phyloP scores from a whole-genome alignment of 257 asterid genomes.

The Jacaranda copaia region DNA sequence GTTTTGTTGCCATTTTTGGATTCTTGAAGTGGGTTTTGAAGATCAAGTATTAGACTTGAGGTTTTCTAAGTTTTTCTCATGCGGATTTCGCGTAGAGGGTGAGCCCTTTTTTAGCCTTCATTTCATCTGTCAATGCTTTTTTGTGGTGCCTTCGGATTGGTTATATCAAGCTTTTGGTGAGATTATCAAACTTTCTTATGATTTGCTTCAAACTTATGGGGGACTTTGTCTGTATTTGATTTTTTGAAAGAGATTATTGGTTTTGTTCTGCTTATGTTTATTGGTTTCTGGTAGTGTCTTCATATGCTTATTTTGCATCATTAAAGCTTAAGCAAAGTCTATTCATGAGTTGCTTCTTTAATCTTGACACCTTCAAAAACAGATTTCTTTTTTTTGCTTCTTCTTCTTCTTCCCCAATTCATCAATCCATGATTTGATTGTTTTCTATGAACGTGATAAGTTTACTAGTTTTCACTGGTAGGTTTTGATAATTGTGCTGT shows the following conservation, averaged over 20 bases:
- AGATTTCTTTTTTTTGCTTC: background rate
- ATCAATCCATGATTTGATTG: slow-evolving; percentile 8
- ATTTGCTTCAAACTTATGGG: background rate
- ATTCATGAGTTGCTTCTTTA: background rate
- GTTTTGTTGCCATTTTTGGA: slow-evolving; percentile 41
- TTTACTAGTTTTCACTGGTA: background rate
- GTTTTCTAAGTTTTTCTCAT: too few species aligned
- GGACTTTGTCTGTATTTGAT: slow-evolving; percentile 9
- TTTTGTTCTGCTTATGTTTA: slow-evolving; percentile 11
- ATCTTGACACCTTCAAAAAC: background rate
- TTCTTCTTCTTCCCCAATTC: background rate
- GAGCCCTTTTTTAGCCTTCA: slow-evolving; percentile 27
- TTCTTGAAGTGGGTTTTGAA: slow-evolving; percentile 45
- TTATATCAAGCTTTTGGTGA: background rate
- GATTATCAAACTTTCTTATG: background rate
- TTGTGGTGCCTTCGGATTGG: background rate
- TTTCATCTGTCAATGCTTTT: background rate
- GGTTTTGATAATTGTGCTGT: background rate
- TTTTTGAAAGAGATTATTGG: background rate
- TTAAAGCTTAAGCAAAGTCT: background rate
- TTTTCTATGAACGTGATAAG: background rate
- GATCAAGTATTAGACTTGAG: slow-evolving; percentile 35
- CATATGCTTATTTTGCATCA: slow-evolving; percentile 10
- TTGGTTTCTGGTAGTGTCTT: slow-evolving; percentile 21
- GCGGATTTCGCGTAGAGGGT: slow-evolving; percentile 44